Evolutionary conservation across 345 rosid species (phyloP).

Genomic region (Acer yangbiense): DNA sequence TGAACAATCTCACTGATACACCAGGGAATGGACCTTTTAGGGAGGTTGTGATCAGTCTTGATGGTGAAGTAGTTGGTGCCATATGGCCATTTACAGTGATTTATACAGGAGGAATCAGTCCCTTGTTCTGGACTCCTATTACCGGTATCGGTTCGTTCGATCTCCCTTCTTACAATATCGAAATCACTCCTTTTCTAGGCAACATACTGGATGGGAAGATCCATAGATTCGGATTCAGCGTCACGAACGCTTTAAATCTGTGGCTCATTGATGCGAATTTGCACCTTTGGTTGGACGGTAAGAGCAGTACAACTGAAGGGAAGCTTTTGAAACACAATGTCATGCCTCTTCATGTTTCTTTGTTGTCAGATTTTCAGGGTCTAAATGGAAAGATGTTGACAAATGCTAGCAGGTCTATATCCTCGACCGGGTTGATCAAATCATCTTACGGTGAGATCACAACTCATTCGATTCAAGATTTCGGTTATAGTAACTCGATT

Average conservation of each 20-base stretch:
- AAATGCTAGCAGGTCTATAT: slow-evolving; percentile 51
- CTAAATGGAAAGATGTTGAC: slow-evolving; percentile 62
- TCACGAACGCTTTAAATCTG: slow-evolving; percentile 77
- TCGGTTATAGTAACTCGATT: slow-evolving; percentile 61
- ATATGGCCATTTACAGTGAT: slow-evolving; percentile 92
- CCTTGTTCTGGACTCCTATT: slow-evolving; percentile 85
- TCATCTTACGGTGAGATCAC: slow-evolving; percentile 67
- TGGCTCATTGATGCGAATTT: slow-evolving; percentile 87
- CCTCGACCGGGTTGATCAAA: slow-evolving; percentile 60
- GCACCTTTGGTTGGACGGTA: slow-evolving; percentile 80
- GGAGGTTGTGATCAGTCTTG: slow-evolving; percentile 78
- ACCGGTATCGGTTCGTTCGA: slow-evolving; percentile 78
- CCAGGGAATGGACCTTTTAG: slow-evolving; percentile 91
- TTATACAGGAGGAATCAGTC: slow-evolving; percentile 84
- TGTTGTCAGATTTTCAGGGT: slow-evolving; percentile 45
- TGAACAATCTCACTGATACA: slow-evolving; percentile 48
- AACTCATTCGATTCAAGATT: slow-evolving; percentile 48
- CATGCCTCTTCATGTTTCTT: slow-evolving; percentile 39
- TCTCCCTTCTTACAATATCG: slow-evolving; percentile 83
- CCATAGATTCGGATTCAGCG: slow-evolving; percentile 64
- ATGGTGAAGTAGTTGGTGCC: slow-evolving; percentile 66
- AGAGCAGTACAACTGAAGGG: slow-evolving; percentile 52
- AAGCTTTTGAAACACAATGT: slow-evolving; percentile 48
- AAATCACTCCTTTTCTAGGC: slow-evolving; percentile 73
- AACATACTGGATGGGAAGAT: slow-evolving; percentile 62